Evolutionary conservation across 257 asterid species (phyloP).

Genomic region (Cruciata laevipes): DNA sequence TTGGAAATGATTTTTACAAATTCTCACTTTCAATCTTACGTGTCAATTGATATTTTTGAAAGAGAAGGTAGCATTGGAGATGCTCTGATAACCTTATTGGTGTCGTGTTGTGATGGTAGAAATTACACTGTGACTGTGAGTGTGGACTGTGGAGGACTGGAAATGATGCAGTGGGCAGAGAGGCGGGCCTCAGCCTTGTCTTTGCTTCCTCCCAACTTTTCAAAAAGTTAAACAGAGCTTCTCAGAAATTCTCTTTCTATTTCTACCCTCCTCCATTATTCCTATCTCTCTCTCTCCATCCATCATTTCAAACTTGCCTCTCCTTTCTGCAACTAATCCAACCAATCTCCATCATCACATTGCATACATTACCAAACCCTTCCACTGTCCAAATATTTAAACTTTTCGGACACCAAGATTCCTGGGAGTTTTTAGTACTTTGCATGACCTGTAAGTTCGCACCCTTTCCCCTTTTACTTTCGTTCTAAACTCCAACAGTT

Average conservation of each 20-base stretch:
- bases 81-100: too few species aligned
- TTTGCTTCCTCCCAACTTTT: constrained; percentile 6
- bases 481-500: constrained; percentile 8
- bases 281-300: neutral
- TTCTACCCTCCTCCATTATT: neutral
- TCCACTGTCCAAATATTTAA: neutral
- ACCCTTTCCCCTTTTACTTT: constrained; percentile 6
- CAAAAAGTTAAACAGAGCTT: neutral
- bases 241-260: neutral
- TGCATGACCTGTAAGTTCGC: constrained; percentile 38
- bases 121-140: neutral
- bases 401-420: constrained; percentile 5
- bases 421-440: constrained; percentile 15
- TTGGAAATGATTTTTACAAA: too few species aligned
- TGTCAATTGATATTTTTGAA: too few species aligned
- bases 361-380: neutral
- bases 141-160: neutral
- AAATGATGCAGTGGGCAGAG: constrained; percentile 5
- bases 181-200: neutral
- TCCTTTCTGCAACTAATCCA: constrained; percentile 25
- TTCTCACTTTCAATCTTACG: too few species aligned
- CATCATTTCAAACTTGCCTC: constrained; percentile 18
- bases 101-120: neutral
- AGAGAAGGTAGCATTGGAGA: too few species aligned
- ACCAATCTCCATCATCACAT: constrained; percentile 9